Evolutionary conservation across 768 basidiomycete species (phyloP), one percentile per base, ranked within the genome.

Genomic region (Phaffia tasmanica): DNA sequence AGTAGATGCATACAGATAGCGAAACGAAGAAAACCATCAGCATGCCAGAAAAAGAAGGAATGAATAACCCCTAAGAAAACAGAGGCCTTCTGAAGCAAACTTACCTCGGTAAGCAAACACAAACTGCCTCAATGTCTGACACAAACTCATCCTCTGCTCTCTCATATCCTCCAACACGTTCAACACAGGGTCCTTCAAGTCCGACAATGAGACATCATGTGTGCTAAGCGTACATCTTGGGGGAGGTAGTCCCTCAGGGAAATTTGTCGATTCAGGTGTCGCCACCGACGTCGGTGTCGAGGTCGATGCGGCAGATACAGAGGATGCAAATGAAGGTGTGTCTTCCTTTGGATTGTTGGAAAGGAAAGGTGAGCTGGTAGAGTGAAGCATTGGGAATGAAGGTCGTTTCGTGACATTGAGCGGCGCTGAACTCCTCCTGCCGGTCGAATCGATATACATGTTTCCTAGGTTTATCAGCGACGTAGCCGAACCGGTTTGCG

Each of bases 131-230:
- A 93, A 78, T 75, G 88, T 94, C 79, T 94, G 93, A 74, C 93
- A 94, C 69, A 95, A 77, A 72, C 89, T 91, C 94, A 98, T 98
- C 63, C 94, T 81, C 77, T 97, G 93, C 75, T 93, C 86, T 55
- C 94, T 82, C 86, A 98, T 90, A 74, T 92, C 89, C 76, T 93
- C 89, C 60, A 97, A 80, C 0, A 95, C 82, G 63, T 84, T 81
- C 74, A 81, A 84, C 50, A 95, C 82, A 3, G 94, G 94, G 57
- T 89, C 86, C 42, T 81, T 80, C 69, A 86, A 84, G 47, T 80
- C 3, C 57, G 64, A 8, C 72, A 71, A 55, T 67, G 66, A 32
- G 64, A 48, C 35, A 53, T 56, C n/a, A 47, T 35, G 18, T 63
- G 70, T 56, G 58, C 69, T 50, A 64, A 88, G 76, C 65, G 77